phyloP scores from a whole-genome alignment of 768 basidiomycete species.

The Boletus rubropictus region DNA sequence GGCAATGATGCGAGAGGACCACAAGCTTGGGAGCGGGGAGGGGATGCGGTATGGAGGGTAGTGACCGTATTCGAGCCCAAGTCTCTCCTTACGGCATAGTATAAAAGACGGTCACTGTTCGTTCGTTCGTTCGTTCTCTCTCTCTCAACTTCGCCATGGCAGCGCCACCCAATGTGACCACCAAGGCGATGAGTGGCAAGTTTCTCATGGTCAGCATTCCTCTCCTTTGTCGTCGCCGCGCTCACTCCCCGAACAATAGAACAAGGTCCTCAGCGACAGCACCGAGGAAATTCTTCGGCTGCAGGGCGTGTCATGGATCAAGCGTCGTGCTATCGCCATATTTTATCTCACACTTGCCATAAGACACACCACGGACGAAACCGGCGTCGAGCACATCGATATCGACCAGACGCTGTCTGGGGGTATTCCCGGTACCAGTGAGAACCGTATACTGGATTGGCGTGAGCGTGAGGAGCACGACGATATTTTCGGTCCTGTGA shows the following conservation, averaged over 20 bases:
- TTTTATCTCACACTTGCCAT: conserved; percentile 55
- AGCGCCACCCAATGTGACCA: conserved; percentile 53
- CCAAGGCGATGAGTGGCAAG: conserved; percentile 55
- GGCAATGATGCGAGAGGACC: conserved; percentile 72
- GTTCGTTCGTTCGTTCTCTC: not conserved
- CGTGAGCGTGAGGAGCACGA: conserved; percentile 48
- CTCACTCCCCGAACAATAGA: conserved; percentile 37
- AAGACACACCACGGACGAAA: conserved; percentile 60
- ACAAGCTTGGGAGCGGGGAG: conserved; percentile 83
- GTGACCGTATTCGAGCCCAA: conserved; percentile 53
- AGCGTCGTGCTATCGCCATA: conserved; percentile 52
- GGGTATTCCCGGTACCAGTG: conserved; percentile 52
- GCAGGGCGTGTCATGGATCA: conserved; percentile 72
- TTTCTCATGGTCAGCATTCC: conserved; percentile 49
- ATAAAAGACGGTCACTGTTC: conserved; percentile 2
- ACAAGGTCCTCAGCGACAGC: conserved; percentile 58
- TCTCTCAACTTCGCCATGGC: conserved; percentile 44
- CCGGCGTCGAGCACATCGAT: conserved; percentile 58
- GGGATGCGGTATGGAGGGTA: conserved; percentile 74
- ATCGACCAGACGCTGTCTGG: conserved; percentile 61
- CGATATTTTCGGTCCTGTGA: conserved; percentile 54
- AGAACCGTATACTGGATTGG: conserved; percentile 57
- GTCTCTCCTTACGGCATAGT: not conserved
- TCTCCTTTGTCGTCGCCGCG: not conserved
- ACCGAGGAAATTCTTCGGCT: conserved; percentile 59